Evolutionary conservation across 1,139 yeast genomes (phyloP).

Genomic region (Diutina neorugosa): DNA sequence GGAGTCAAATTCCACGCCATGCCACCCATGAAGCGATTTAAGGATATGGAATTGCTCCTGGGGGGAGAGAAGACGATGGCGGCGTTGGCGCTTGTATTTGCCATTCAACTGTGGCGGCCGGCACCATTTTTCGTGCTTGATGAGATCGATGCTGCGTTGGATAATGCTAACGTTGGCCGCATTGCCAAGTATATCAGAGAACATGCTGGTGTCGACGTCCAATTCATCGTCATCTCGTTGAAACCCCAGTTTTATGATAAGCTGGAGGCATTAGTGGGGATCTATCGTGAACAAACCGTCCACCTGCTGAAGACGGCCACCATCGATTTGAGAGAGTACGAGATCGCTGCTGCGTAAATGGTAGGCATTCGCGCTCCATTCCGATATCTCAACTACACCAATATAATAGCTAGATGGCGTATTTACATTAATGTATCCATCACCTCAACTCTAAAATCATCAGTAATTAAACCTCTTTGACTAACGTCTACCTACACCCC

Average conservation of each 20-base stretch:
- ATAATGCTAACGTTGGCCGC: conserved; percentile 73
- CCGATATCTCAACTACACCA: too few relatives aligned
- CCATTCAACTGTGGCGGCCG: conserved; percentile 84
- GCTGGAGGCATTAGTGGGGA: conserved; percentile 88
- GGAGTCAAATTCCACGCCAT: conserved; percentile 90
- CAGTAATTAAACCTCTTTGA: not conserved
- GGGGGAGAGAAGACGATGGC: conserved; percentile 98
- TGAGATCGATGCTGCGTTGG: conserved; percentile 96
- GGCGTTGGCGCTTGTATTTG: conserved; percentile 82
- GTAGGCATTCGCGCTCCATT: too few relatives aligned
- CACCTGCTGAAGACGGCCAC: conserved; percentile 73
- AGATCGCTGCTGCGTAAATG: conserved; percentile 13
- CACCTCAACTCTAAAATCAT: not conserved
- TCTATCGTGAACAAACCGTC: conserved; percentile 71
- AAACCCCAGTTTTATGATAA: conserved; percentile 80
- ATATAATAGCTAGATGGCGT: too few relatives aligned
- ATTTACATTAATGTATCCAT: too few relatives aligned
- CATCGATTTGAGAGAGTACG: conserved; percentile 56
- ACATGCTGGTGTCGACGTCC: conserved; percentile 71
- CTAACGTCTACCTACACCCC: too few relatives aligned
- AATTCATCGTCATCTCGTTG: conserved; percentile 86
- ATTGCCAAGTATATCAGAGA: conserved; percentile 75
- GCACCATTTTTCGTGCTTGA: conserved; percentile 94
- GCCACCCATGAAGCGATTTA: conserved; percentile 91
- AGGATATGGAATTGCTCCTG: conserved; percentile 85